Evolutionary conservation across 73 alveolate genomes (phyloP), one percentile per base, ranked within the genome.

Genomic region (Stentor coeruleus): DNA sequence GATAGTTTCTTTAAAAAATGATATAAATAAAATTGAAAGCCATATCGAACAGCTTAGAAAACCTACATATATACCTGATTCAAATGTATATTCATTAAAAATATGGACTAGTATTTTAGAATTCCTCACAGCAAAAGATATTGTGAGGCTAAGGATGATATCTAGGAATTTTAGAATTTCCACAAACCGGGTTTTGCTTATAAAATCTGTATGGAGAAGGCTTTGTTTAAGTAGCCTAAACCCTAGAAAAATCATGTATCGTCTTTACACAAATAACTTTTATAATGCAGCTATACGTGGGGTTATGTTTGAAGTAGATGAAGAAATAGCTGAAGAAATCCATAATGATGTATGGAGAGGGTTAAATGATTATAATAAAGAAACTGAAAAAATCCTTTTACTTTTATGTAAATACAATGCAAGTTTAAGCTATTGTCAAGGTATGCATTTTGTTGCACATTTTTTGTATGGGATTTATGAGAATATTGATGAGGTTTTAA

Each of bases 361-460:
- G 39, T 11, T 66, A 26, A 20, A 11, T 66, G 42, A 66, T 20
- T 20, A 26, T 26, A 20, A 31, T 1, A 66, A 15, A 37, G 79
- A 66, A 33, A 66, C 37, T 66, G 79, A 66, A 66, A 40, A 66
- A 33, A 40, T 66, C 79, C 79, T 66, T 66, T 20, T 66, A 20
- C 49, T 15, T 1, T 33, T 66, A 26, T 66, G 79, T 2, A 31
- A 26, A 11, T 66, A 20, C 40, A 66, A 66, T 33, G 49, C 79
- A 28, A 31, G 37, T 66, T 11, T 66, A 20, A 40, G 39, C 2
- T 66, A 66, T 33, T 66, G 79, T 40, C 79, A 66, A 66, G 79
- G 79, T 1, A 66, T 66, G 79, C 79, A 66, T 11, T 20, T 66
- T 66, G 79, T 66, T 40, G 33, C 42, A 28, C 36, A 66, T 66